Conservation (phyloP, 768 basidiomycete genomes). For the Suillus discolor region DNA sequence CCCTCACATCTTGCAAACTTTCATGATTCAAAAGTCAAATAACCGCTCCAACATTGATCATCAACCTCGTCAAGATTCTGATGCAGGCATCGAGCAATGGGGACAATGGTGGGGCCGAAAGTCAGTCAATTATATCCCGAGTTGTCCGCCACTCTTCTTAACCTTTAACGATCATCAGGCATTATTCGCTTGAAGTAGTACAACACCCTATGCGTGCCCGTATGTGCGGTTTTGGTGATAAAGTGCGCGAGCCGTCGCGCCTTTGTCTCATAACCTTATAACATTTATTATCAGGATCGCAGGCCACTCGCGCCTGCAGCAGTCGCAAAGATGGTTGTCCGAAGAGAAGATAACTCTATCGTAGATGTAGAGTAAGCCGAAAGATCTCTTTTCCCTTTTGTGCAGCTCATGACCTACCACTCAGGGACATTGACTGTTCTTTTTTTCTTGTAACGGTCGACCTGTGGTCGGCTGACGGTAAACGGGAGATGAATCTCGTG, state of each 20-base stretch:
- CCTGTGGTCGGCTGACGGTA: conserved; percentile 84
- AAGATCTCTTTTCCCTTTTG: background rate
- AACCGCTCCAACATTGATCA: conserved; percentile 35
- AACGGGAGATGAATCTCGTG: conserved; percentile 86
- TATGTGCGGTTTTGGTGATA: conserved; percentile 97
- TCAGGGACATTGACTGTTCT: conserved; percentile 81
- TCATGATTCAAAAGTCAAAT: conserved; percentile 72
- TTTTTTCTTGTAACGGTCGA: conserved; percentile 94
- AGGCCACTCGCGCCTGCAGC: conserved; percentile 91
- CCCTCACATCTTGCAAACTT: background rate
- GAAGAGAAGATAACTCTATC: conserved; percentile 62
- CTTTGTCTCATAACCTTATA: conserved; percentile 16
- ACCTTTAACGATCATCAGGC: conserved; percentile 42
- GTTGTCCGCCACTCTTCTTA: conserved; percentile 11
- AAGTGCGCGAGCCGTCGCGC: conserved; percentile 51
- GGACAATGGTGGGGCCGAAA: conserved; percentile 68
- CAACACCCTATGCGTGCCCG: conserved; percentile 90
- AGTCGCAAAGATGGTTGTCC: conserved; percentile 80
- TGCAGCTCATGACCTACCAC: conserved; percentile 7
- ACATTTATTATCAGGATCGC: conserved; percentile 64
- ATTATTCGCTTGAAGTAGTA: conserved; percentile 82
- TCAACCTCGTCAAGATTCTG: conserved; percentile 23
- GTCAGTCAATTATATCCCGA: conserved; percentile 39
- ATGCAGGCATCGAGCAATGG: conserved; percentile 61
- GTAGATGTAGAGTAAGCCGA: conserved; percentile 76